A percentile compares a stretch with the other conserved stretches of the same genome.
Evolutionary conservation across 1,139 yeast species (phyloP).

Genomic region (Hyphopichia fennica): DNA sequence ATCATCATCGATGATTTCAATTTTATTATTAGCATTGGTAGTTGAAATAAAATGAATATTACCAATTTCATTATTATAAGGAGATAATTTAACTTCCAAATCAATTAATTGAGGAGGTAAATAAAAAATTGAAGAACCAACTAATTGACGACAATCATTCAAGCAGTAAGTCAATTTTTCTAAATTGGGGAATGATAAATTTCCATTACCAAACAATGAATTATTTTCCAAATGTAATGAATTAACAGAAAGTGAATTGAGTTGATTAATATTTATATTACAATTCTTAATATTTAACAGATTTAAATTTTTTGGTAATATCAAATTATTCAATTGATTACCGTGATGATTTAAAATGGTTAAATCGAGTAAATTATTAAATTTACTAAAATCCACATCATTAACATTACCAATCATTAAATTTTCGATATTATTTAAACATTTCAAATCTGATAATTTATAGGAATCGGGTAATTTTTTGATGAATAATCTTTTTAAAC

Average conservation of each 20-base stretch:
- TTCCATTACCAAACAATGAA: not conserved
- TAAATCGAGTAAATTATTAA: not conserved
- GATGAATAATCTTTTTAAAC: not conserved
- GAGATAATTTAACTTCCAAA: not conserved
- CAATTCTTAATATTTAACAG: not conserved
- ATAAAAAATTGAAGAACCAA: no score
- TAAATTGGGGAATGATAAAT: not conserved
- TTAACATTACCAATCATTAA: constrained; percentile 1
- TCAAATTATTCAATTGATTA: not conserved
- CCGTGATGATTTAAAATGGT: not conserved
- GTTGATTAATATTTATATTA: not conserved
- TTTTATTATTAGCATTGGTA: not conserved
- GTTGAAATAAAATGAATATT: not conserved
- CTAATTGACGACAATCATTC: not conserved
- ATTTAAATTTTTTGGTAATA: not conserved
- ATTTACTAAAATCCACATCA: not conserved
- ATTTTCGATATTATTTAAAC: not conserved
- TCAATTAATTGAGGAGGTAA: not conserved
- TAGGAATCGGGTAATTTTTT: not conserved
- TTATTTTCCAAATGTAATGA: not conserved
- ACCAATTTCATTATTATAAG: not conserved
- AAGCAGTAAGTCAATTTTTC: not conserved
- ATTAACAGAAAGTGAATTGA: not conserved
- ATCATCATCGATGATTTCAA: not conserved
- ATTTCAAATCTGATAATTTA: not conserved